phyloP scores from a whole-genome alignment of 805 yeast genomes.

The Kodamaea lidongshanica region DNA sequence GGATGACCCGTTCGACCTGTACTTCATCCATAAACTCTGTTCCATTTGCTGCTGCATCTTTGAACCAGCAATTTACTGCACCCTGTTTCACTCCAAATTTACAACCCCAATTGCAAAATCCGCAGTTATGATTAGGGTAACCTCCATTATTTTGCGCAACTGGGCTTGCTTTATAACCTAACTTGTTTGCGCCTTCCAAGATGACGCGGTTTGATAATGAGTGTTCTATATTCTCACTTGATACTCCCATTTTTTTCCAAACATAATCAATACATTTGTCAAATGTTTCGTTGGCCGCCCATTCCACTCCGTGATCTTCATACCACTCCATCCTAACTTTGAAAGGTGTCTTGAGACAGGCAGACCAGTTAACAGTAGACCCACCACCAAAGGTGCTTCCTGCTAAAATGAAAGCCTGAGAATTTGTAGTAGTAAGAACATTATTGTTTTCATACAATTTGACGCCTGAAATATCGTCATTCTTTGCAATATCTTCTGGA shows the following conservation, averaged over 20 bases:
- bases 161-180: slow-evolving; percentile 36
- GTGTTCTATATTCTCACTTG: slow-evolving; percentile 34
- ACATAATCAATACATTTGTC: slow-evolving; percentile 43
- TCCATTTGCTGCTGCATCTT: slow-evolving; percentile 41
- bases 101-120: slow-evolving; percentile 44
- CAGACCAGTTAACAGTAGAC: slow-evolving; percentile 53
- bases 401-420: slow-evolving; percentile 35
- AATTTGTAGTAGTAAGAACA: slow-evolving; percentile 24
- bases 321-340: slow-evolving; percentile 48
- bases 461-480: slow-evolving; percentile 33
- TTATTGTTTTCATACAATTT: slow-evolving; percentile 39
- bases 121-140: slow-evolving; percentile 38
- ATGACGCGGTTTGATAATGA: slow-evolving; percentile 39
- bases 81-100: slow-evolving; percentile 48
- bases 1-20: slow-evolving; percentile 31
- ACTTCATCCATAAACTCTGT: slow-evolving; percentile 42
- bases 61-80: slow-evolving; percentile 42
- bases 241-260: slow-evolving; percentile 43
- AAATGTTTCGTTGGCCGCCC: slow-evolving; percentile 35
- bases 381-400: slow-evolving; percentile 56
- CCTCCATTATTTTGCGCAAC: slow-evolving; percentile 46
- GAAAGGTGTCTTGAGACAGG: slow-evolving; percentile 44
- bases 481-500: slow-evolving; percentile 24
- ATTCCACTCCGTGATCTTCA: slow-evolving; percentile 37
- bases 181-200: slow-evolving; percentile 37